Evolutionary conservation across 176 grass and related monocot genomes (phyloP).

Genomic region (Musa schizocarpa): DNA sequence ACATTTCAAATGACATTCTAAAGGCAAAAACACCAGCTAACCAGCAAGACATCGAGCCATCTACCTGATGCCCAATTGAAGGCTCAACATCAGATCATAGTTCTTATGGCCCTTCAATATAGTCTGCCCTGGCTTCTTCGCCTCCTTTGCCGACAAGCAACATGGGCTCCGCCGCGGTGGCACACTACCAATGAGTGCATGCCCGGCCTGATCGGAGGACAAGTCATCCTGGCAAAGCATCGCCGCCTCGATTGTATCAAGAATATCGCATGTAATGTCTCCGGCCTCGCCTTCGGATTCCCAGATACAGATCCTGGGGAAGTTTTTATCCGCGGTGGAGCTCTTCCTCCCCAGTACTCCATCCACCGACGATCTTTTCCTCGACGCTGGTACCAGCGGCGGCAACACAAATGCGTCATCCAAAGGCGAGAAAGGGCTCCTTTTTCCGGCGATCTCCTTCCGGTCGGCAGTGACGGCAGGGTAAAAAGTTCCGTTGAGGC

Average conservation of each 20-base stretch:
- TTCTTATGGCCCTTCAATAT: conserved; percentile 97
- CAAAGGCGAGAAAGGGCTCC: background rate
- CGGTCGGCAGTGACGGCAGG: conserved; percentile 25
- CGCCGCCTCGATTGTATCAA: conserved; percentile 67
- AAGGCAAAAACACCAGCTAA: conserved; percentile 3
- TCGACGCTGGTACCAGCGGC: conserved; percentile 1
- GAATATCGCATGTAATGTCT: conserved; percentile 95
- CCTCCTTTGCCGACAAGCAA: conserved; percentile 33
- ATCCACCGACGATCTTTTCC: conserved; percentile 80
- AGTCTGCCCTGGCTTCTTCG: conserved; percentile 75
- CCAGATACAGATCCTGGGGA: conserved; percentile 98
- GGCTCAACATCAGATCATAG: conserved; percentile 90
- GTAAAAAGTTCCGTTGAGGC: conserved; percentile 68
- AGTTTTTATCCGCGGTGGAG: conserved; percentile 21
- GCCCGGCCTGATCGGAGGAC: conserved; percentile 13
- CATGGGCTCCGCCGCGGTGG: conserved; percentile 17
- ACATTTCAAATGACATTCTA: background rate
- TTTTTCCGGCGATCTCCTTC: conserved; percentile 15
- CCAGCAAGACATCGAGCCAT: conserved; percentile 3
- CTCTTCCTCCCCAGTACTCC: conserved; percentile 25
- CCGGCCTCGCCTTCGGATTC: conserved; percentile 89
- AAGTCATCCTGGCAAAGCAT: conserved; percentile 61
- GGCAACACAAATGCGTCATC: conserved; percentile 1
- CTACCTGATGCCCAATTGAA: conserved; percentile 88
- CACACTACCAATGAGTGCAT: background rate